Conservation (phyloP, 2,329 filamentous ascomycete genomes). For the Neurospora sp. region DNA sequence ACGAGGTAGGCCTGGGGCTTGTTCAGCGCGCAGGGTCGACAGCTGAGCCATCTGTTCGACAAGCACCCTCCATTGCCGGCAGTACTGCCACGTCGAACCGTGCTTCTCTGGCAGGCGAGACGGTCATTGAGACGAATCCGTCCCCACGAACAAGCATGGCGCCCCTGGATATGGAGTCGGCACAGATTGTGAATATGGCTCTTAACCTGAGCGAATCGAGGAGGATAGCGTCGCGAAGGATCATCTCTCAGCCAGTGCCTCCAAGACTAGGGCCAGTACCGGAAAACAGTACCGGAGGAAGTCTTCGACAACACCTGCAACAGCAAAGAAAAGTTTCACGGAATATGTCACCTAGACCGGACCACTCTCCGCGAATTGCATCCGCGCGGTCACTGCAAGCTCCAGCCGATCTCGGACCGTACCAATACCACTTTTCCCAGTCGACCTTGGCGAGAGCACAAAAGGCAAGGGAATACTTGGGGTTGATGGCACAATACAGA, state of each 20-base stretch:
- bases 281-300: slow-evolving; percentile 43
- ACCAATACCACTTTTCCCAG: slow-evolving; percentile 60
- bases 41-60: neutral
- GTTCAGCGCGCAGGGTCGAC: neutral
- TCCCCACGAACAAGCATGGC: slow-evolving; percentile 13
- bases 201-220: slow-evolving; percentile 78
- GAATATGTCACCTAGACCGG: slow-evolving; percentile 49
- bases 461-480: slow-evolving; percentile 76
- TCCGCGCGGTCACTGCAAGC: slow-evolving; percentile 22
- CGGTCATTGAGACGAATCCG: slow-evolving; percentile 6
- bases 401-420: slow-evolving; percentile 31
- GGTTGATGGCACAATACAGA: slow-evolving; percentile 77
- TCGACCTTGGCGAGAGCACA: slow-evolving; percentile 75
- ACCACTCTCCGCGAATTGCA: slow-evolving; percentile 32
- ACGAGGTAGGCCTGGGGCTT: slow-evolving; percentile 3
- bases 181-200: slow-evolving; percentile 88
- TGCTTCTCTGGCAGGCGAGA: slow-evolving; percentile 12
- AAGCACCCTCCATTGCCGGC: neutral
- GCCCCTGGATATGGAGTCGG: slow-evolving; percentile 61
- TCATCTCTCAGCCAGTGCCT: slow-evolving; percentile 39
- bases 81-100: slow-evolving; percentile 6
- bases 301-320: slow-evolving; percentile 59
- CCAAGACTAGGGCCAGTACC: slow-evolving; percentile 43
- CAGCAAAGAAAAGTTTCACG: slow-evolving; percentile 57
- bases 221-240: slow-evolving; percentile 52